Conservation (phyloP, 78 protist genomes). For the Abeoforma whisleri region DNA sequence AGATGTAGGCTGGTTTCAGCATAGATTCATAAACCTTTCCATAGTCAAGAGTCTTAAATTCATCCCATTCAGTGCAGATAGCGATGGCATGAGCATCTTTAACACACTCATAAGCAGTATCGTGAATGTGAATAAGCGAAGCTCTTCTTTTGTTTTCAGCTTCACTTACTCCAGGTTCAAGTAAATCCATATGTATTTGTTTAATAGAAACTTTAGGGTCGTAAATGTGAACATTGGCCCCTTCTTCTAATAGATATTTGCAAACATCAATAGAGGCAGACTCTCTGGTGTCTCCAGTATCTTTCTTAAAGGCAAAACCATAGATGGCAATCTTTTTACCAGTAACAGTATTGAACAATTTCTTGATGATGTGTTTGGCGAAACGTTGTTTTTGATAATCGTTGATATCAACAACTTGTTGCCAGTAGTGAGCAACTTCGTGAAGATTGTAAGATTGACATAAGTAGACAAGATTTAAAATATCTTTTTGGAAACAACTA, state of each 20-base stretch:
- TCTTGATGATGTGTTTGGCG: slow-evolving; percentile 43
- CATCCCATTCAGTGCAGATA: slow-evolving; percentile 91
- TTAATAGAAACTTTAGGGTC: slow-evolving; percentile 79
- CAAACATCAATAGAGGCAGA: slow-evolving; percentile 69
- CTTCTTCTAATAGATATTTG: slow-evolving; percentile 59
- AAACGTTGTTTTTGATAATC: slow-evolving; percentile 82
- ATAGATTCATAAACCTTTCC: slow-evolving; percentile 41
- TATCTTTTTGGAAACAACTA: slow-evolving; percentile 88
- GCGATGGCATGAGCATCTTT: slow-evolving; percentile 73
- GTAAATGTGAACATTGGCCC: slow-evolving; percentile 73
- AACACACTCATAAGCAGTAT: slow-evolving; percentile 50
- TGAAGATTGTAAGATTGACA: slow-evolving; percentile 51
- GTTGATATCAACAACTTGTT: slow-evolving; percentile 69
- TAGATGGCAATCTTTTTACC: slow-evolving; percentile 70
- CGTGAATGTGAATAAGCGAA: neutral
- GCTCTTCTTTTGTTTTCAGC: neutral
- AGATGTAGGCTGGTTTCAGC: slow-evolving; percentile 79
- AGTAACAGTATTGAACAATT: slow-evolving; percentile 75
- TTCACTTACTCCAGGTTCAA: neutral
- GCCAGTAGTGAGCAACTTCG: slow-evolving; percentile 89
- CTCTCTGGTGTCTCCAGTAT: slow-evolving; percentile 86
- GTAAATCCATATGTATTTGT: slow-evolving; percentile 44
- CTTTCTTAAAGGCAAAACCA: slow-evolving; percentile 91
- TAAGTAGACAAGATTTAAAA: slow-evolving; percentile 83
- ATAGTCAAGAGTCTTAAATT: slow-evolving; percentile 64